Percentiles rank a stretch among this genome's conserved stretches.
phyloP scores from a whole-genome alignment of 768 basidiomycete species.

The Lyophyllum semitale region DNA sequence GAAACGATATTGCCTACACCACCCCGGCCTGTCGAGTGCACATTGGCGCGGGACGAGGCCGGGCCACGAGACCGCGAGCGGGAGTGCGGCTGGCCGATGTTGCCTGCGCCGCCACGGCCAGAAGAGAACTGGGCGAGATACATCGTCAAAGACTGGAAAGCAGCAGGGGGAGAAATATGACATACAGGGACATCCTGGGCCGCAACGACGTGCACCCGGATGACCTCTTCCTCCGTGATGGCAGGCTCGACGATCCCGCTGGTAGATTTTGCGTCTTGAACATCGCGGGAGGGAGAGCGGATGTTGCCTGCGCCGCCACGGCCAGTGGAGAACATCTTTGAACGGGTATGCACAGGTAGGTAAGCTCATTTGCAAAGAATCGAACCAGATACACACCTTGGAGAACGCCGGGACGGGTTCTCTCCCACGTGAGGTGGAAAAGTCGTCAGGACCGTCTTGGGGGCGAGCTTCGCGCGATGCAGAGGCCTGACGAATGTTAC shows the following conservation, averaged over 20 bases:
- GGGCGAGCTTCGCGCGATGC: slow-evolving; percentile 41
- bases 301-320: slow-evolving; percentile 90
- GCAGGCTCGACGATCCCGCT: slow-evolving; percentile 22
- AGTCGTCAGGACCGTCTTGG: slow-evolving; percentile 44
- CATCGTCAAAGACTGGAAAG: background rate
- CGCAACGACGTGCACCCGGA: slow-evolving; percentile 33
- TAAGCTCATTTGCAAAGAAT: background rate
- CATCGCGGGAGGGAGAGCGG: slow-evolving; percentile 71
- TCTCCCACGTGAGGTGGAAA: slow-evolving; percentile 58
- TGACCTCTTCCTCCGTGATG: slow-evolving; percentile 39
- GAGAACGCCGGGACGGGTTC: slow-evolving; percentile 45
- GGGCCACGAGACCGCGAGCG: slow-evolving; percentile 50
- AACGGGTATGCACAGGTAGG: background rate
- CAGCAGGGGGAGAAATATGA: background rate
- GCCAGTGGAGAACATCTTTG: slow-evolving; percentile 62
- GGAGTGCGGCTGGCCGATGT: slow-evolving; percentile 36
- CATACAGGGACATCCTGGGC: slow-evolving; percentile 30
- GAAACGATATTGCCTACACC: slow-evolving; percentile 1
- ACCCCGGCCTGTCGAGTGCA: background rate
- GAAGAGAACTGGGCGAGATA: slow-evolving; percentile 44
- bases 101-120: slow-evolving; percentile 71
- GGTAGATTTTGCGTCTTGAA: background rate
- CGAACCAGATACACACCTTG: slow-evolving; percentile 29
- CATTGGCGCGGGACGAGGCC: background rate
- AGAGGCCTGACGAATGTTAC: slow-evolving; percentile 64